Evolutionary conservation across 2,329 filamentous ascomycete genomes (phyloP).

Genomic region (Colletotrichum sublineola): DNA sequence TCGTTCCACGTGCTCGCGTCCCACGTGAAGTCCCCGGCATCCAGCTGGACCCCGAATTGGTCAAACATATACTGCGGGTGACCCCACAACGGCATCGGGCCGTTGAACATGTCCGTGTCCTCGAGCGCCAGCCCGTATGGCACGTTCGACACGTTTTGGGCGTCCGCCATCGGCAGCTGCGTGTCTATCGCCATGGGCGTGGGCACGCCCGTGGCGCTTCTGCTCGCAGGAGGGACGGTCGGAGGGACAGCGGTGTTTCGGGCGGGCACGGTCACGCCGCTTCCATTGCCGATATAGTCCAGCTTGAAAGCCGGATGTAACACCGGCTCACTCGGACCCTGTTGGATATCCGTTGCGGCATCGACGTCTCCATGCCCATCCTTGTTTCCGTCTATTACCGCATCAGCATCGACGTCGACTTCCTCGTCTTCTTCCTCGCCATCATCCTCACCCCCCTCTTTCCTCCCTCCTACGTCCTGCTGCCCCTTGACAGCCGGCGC

Average conservation of each 20-base stretch:
- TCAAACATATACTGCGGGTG: conserved; percentile 45
- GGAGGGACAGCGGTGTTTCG: no score
- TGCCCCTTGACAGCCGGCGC: background rate
- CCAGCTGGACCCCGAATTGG: conserved; percentile 43
- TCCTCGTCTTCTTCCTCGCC: conserved; percentile 2
- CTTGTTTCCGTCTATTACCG: background rate
- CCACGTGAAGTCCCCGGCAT: conserved; percentile 44
- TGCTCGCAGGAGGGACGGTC: background rate
- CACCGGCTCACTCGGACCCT: background rate
- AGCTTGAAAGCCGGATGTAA: conserved; percentile 9
- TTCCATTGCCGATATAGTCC: background rate
- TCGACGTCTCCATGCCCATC: background rate
- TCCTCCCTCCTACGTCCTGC: background rate
- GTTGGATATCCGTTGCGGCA: background rate
- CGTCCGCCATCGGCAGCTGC: background rate
- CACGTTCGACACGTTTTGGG: background rate
- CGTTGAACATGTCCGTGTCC: conserved; percentile 27
- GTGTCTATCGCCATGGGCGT: conserved; percentile 22
- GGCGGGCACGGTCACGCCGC: background rate
- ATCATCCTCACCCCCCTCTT: conserved; percentile 14
- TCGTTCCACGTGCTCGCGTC: conserved; percentile 60
- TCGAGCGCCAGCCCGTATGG: conserved; percentile 4
- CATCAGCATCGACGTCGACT: background rate
- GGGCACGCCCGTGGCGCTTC: background rate
- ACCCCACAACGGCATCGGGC: conserved; percentile 39